Conservation (phyloP, 176 grass and related monocot species). For the Oryza australiensis region DNA sequence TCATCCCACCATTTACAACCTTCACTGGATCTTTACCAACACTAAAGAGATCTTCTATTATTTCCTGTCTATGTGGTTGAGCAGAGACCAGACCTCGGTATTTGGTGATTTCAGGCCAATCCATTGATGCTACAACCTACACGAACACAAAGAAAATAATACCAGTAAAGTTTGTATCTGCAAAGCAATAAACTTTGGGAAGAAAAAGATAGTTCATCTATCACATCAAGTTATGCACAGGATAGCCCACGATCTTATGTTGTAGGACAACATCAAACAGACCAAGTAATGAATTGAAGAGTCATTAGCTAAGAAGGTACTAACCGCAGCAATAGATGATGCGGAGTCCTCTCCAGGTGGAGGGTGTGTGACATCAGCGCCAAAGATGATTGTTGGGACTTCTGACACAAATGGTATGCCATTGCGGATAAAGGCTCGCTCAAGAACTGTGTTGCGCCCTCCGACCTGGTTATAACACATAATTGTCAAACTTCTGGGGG, state of each 20-base stretch:
- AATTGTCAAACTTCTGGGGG: neutral
- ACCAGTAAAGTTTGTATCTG: neutral
- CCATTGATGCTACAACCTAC: constrained; percentile 75
- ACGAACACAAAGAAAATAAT: neutral
- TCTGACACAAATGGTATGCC: constrained; percentile 62
- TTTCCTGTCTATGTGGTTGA: constrained; percentile 56
- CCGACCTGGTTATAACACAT: constrained; percentile 47
- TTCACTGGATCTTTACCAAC: constrained; percentile 36
- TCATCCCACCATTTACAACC: constrained; percentile 45
- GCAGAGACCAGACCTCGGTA: constrained; percentile 66
- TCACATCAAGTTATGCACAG: neutral
- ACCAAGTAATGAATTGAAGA: neutral
- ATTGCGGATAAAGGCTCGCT: constrained; percentile 45
- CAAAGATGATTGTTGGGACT: constrained; percentile 71
- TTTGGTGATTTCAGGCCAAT: constrained; percentile 73
- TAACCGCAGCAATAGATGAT: constrained; percentile 81
- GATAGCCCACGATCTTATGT: neutral
- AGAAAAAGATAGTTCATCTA: neutral
- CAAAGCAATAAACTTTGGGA: neutral
- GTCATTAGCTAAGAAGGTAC: constrained; percentile 2
- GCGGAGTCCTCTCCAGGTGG: constrained; percentile 77
- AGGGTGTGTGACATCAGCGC: constrained; percentile 78
- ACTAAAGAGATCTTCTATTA: constrained; percentile 59
- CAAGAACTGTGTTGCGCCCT: constrained; percentile 74
- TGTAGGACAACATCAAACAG: neutral